A percentile compares a stretch with the other conserved stretches of the same genome.
phyloP scores from a whole-genome alignment of 306 rosid genomes.

The Vigna radiata region DNA sequence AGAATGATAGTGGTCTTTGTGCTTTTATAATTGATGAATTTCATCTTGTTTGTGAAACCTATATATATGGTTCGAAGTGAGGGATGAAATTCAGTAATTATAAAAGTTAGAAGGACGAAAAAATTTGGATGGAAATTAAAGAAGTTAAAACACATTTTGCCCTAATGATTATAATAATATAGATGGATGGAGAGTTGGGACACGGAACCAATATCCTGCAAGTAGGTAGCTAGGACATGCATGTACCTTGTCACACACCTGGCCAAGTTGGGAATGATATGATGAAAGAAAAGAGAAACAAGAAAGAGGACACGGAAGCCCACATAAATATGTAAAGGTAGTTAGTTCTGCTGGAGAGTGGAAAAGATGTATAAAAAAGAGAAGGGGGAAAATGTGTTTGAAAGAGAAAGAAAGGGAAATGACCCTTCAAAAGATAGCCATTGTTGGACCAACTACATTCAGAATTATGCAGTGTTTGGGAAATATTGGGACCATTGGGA shows the following conservation, averaged over 20 bases:
- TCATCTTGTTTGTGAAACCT: background rate
- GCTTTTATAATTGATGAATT: background rate
- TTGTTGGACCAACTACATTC: slow-evolving; percentile 70
- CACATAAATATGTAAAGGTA: slow-evolving; percentile 58
- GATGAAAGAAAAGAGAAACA: slow-evolving; percentile 44
- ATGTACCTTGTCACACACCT: slow-evolving; percentile 70
- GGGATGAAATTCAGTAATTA: background rate
- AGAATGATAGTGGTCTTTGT: background rate
- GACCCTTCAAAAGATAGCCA: slow-evolving; percentile 61
- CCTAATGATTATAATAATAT: background rate
- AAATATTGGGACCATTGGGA: slow-evolving; percentile 63
- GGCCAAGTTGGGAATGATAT: slow-evolving; percentile 74
- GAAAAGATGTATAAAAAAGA: slow-evolving; percentile 36
- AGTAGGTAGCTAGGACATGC: slow-evolving; percentile 48
- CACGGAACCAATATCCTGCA: slow-evolving; percentile 46
- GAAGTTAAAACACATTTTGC: background rate
- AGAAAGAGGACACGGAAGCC: slow-evolving; percentile 51
- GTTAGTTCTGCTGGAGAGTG: slow-evolving; percentile 44
- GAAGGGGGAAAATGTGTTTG: slow-evolving; percentile 39
- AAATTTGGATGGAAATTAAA: background rate
- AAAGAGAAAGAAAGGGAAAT: slow-evolving; percentile 58
- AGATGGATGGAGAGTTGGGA: slow-evolving; percentile 17
- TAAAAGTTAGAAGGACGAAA: background rate
- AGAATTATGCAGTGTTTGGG: slow-evolving; percentile 71
- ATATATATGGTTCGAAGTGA: background rate